Evolutionary conservation across 176 grass and related monocot genomes (phyloP).

Genomic region (Typha latifolia): DNA sequence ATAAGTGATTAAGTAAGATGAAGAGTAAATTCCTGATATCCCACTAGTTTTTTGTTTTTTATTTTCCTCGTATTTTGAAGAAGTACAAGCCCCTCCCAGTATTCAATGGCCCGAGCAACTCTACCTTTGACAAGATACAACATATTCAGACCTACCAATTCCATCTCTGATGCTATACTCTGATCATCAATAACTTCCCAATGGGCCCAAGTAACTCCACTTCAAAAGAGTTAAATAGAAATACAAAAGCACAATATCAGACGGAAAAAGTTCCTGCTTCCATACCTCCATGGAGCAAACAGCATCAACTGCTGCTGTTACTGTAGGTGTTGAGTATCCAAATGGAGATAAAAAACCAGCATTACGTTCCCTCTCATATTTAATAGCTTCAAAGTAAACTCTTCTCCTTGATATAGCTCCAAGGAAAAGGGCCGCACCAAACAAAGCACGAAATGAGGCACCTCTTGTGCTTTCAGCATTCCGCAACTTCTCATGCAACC

Average conservation of each 20-base stretch:
- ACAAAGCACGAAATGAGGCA: constrained; percentile 61
- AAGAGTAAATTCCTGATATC: too few relatives aligned
- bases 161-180: too few relatives aligned
- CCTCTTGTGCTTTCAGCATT: constrained; percentile 64
- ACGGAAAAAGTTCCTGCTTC: neutral
- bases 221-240: neutral
- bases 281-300: constrained; percentile 83
- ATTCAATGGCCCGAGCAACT: too few relatives aligned
- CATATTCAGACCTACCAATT: too few relatives aligned
- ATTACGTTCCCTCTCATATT: constrained; percentile 94
- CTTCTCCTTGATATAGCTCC: constrained; percentile 82
- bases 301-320: constrained; percentile 59
- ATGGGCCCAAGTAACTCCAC: neutral
- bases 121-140: too few relatives aligned
- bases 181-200: neutral
- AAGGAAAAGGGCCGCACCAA: constrained; percentile 61
- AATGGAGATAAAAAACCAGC: constrained; percentile 95
- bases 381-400: constrained; percentile 78
- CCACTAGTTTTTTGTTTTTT: too few relatives aligned
- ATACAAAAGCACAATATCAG: constrained; percentile 13
- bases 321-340: constrained; percentile 92
- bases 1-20: too few relatives aligned
- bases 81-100: too few relatives aligned
- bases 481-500: constrained; percentile 82
- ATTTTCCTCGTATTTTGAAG: too few relatives aligned